Evolutionary conservation across 2,329 filamentous ascomycete species (phyloP).

Genomic region (Trichoderma guizhouense): DNA sequence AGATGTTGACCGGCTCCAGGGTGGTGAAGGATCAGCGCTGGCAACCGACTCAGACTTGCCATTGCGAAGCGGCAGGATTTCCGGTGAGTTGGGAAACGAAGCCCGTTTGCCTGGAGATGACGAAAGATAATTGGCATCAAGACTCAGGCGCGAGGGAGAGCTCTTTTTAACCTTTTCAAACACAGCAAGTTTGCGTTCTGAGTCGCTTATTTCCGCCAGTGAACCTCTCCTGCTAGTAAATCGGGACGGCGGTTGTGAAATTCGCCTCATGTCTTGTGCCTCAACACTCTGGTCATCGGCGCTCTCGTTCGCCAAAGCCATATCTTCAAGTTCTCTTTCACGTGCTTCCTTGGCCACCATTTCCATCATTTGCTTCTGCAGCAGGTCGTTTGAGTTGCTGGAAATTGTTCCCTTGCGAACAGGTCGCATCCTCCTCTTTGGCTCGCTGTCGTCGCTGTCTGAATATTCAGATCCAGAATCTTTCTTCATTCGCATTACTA

Average conservation of each 20-base stretch:
- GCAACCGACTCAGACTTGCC: conserved; percentile 52
- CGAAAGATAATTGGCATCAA: conserved; percentile 40
- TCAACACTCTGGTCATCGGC: conserved; percentile 34
- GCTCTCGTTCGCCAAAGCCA: conserved; percentile 31
- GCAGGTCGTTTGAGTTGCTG: conserved; percentile 47
- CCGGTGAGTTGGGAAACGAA: conserved; percentile 51
- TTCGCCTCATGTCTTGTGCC: conserved; percentile 31
- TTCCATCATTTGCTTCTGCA: conserved; percentile 61
- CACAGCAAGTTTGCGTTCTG: conserved; percentile 32
- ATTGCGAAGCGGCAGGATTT: conserved; percentile 45
- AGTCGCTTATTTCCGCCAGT: conserved; percentile 39
- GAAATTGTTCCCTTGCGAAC: conserved; percentile 46
- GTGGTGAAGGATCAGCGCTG: conserved; percentile 60
- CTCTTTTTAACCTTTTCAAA: conserved; percentile 24
- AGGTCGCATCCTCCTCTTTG: conserved; percentile 31
- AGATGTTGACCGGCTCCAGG: conserved; percentile 60
- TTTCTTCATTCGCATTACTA: conserved; percentile 49
- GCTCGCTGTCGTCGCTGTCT: conserved; percentile 50
- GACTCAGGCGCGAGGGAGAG: conserved; percentile 27
- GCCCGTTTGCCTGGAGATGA: conserved; percentile 44
- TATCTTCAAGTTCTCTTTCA: conserved; percentile 38
- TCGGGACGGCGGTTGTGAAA: conserved; percentile 31
- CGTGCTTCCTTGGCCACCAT: conserved; percentile 54
- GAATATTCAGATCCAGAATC: conserved; percentile 59
- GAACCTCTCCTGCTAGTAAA: conserved; percentile 38